A percentile compares a stretch with the other conserved stretches of the same genome.
These are phyloP conservation scores for Pontederia crassipes DNA, from an alignment of 176 grass and related monocot species.

Conservation along the genomic window DNA sequence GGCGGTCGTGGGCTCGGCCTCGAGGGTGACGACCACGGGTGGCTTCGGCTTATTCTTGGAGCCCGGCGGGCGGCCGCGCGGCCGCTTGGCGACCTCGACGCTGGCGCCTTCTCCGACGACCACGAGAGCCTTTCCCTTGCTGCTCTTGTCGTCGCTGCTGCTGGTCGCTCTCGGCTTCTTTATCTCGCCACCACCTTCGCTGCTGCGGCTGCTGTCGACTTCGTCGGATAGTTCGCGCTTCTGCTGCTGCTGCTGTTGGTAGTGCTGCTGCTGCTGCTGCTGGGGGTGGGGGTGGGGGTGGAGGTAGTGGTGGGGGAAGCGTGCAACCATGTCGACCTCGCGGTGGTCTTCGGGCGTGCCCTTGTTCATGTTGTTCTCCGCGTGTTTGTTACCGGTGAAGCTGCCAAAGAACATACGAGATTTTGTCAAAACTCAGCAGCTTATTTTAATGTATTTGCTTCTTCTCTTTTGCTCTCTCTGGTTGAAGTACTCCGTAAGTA, in stretches of 20 bases:
- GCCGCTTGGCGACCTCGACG: constrained; percentile 67
- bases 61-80: constrained; percentile 2
- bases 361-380: too few species aligned
- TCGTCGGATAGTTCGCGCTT: constrained; percentile 68
- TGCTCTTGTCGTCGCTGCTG: constrained; percentile 7
- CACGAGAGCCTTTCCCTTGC: constrained; percentile 69
- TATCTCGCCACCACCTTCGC: constrained; percentile 10
- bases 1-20: constrained; percentile 46
- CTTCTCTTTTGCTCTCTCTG: too few species aligned
- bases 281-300: too few species aligned
- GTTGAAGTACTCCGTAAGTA: background rate
- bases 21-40: constrained; percentile 76
- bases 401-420: too few species aligned
- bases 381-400: background rate
- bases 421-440: too few species aligned
- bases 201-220: constrained; percentile 41
- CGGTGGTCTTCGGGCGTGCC: too few species aligned
- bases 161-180: constrained; percentile 28
- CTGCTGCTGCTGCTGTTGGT: constrained; percentile 31
- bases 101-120: constrained; percentile 35
- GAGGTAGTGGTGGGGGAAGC: background rate
- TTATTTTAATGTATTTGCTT: too few species aligned
- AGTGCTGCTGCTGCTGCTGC: too few species aligned
- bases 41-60: constrained; percentile 20
- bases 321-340: background rate